These are phyloP conservation scores for Tolypocladium ophioglossoides DNA, from an alignment of 2,329 filamentous ascomycete species.

Conservation along the genomic window DNA sequence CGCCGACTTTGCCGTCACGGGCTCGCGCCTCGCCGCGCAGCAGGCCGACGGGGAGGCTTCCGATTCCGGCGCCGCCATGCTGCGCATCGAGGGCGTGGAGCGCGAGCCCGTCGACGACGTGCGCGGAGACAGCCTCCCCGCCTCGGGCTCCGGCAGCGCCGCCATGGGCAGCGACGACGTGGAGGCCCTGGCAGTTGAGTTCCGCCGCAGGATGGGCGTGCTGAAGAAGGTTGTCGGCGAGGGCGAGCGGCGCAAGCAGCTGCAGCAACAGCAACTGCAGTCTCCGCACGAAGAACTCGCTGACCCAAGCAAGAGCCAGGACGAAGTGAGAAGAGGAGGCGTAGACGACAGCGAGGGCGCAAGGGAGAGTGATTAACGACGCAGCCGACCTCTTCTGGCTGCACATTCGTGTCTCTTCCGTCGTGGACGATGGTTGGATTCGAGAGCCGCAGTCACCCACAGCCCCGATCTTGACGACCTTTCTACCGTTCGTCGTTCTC, in stretches of 20 bases:
- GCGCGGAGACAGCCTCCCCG: constrained; percentile 14
- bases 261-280: constrained; percentile 4
- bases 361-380: not conserved
- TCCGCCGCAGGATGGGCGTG: constrained; percentile 45
- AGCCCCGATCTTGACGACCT: not conserved
- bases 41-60: constrained; percentile 25
- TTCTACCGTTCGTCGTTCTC: not conserved
- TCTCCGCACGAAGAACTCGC: not conserved
- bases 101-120: constrained; percentile 21
- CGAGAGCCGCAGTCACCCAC: not conserved
- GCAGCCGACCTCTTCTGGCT: not conserved
- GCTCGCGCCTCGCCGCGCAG: constrained; percentile 30
- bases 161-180: constrained; percentile 35
- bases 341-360: not conserved
- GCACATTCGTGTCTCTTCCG: not conserved
- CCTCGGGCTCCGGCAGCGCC: constrained; percentile 18
- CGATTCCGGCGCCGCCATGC: constrained; percentile 16
- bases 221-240: constrained; percentile 43
- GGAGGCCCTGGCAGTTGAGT: constrained; percentile 41
- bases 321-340: not conserved
- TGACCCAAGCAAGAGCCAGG: not conserved
- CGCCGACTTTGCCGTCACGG: constrained; percentile 56
- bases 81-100: constrained; percentile 27
- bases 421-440: not conserved
- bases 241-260: constrained; percentile 29